These are phyloP conservation scores for Tuber borchii DNA, from an alignment of 495 filamentous ascomycete genomes.

Conservation along the genomic window DNA sequence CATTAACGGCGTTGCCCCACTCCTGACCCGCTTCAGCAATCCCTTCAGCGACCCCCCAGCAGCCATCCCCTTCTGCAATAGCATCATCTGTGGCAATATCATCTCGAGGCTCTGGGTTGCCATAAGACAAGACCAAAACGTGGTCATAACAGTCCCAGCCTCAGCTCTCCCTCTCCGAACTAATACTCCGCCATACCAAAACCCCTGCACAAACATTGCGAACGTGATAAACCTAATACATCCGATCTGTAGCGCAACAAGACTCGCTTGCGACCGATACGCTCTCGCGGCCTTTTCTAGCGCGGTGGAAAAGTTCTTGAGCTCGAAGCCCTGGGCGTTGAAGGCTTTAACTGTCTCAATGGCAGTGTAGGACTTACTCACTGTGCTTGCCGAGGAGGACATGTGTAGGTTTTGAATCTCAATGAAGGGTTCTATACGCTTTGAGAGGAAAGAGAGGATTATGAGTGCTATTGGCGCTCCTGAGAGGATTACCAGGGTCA, in stretches of 20 bases:
- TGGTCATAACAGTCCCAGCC: slow-evolving; percentile 69
- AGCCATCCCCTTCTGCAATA: slow-evolving; percentile 71
- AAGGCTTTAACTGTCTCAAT: slow-evolving; percentile 86
- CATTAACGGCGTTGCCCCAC: slow-evolving; percentile 25
- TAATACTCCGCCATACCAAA: slow-evolving; percentile 76
- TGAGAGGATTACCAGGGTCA: slow-evolving; percentile 74
- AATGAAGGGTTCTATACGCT: slow-evolving; percentile 58
- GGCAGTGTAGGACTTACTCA: slow-evolving; percentile 59
- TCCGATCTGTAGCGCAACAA: slow-evolving; percentile 63
- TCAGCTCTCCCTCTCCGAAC: slow-evolving; percentile 49
- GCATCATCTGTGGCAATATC: slow-evolving; percentile 66
- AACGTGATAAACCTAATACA: slow-evolving; percentile 67
- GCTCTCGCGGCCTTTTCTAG: slow-evolving; percentile 56
- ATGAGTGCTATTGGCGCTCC: slow-evolving; percentile 63
- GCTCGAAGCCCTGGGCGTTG: slow-evolving; percentile 68
- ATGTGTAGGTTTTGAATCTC: slow-evolving; percentile 64
- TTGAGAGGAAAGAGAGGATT: slow-evolving; percentile 55
- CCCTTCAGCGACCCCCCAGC: slow-evolving; percentile 58
- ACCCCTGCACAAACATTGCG: slow-evolving; percentile 80
- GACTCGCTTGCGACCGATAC: slow-evolving; percentile 61
- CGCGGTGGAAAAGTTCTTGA: slow-evolving; percentile 55
- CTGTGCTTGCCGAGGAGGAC: slow-evolving; percentile 62
- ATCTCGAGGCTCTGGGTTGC: slow-evolving; percentile 66
- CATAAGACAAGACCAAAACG: slow-evolving; percentile 74
- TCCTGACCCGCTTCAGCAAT: slow-evolving; percentile 44